These are phyloP conservation scores for Yamadazyma siamensis DNA, from an alignment of 1,139 yeast species.

Conservation along the genomic window DNA sequence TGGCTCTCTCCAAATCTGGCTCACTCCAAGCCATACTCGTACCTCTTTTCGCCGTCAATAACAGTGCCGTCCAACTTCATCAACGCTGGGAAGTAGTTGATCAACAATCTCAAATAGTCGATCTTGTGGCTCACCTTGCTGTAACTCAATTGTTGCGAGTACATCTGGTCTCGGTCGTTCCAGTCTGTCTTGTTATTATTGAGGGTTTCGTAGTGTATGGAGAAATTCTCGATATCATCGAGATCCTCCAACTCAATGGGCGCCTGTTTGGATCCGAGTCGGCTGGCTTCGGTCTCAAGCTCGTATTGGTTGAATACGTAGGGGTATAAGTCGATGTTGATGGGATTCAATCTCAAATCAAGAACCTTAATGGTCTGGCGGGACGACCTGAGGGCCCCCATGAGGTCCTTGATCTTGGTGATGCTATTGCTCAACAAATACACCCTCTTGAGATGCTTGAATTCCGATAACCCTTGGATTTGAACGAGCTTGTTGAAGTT, in stretches of 20 bases:
- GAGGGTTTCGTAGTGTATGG: constrained; percentile 38
- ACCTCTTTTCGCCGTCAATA: constrained; percentile 6
- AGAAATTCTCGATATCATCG: constrained; percentile 47
- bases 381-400: constrained; percentile 29
- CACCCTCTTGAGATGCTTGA: constrained; percentile 35
- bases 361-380: constrained; percentile 34
- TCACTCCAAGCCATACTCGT: too few species aligned
- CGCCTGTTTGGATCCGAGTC: constrained; percentile 8
- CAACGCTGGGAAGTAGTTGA: constrained; percentile 33
- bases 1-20: too few species aligned
- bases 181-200: constrained; percentile 29
- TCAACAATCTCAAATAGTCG: constrained; percentile 36
- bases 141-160: constrained; percentile 21
- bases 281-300: constrained; percentile 18
- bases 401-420: constrained; percentile 26
- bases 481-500: constrained; percentile 44
- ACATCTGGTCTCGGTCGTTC: constrained; percentile 32
- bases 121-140: constrained; percentile 27
- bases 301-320: constrained; percentile 51
- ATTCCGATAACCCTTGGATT: constrained; percentile 24
- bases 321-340: constrained; percentile 49
- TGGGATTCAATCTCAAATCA: constrained; percentile 51
- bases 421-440: constrained; percentile 48
- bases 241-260: constrained; percentile 41
- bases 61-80: constrained; percentile 38